Percentiles rank a stretch among this genome's conserved stretches.
phyloP scores from a whole-genome alignment of 2,329 filamentous ascomycete genomes.

The Hypoxylon sp. region DNA sequence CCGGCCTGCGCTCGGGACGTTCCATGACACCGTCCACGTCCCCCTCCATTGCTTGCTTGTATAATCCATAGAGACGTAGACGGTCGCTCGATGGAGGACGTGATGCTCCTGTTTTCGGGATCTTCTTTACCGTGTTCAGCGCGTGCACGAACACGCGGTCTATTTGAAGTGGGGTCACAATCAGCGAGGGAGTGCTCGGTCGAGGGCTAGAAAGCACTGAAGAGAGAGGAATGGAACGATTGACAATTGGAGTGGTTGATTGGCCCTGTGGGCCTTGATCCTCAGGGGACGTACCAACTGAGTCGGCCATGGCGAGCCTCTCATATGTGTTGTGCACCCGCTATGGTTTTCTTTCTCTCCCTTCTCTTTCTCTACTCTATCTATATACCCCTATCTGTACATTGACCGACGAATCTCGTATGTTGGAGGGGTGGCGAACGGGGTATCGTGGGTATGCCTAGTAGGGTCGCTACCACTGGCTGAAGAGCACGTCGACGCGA shows the following conservation, averaged over 20 bases:
- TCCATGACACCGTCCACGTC: slow-evolving; percentile 96
- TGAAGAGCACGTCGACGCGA: slow-evolving; percentile 29
- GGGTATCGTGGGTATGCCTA: slow-evolving; percentile 28
- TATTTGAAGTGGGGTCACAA: slow-evolving; percentile 56
- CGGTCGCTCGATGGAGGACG: slow-evolving; percentile 89
- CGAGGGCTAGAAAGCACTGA: slow-evolving; percentile 30
- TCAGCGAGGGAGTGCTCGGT: slow-evolving; percentile 28
- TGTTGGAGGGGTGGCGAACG: slow-evolving; percentile 31
- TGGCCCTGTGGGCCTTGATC: slow-evolving; percentile 41
- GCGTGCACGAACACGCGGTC: slow-evolving; percentile 99
- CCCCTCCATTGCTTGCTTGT: slow-evolving; percentile 99
- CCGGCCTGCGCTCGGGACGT: slow-evolving; percentile 72
- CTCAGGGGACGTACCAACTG: slow-evolving; percentile 61
- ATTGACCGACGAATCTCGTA: slow-evolving; percentile 29
- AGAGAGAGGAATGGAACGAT: slow-evolving; percentile 32
- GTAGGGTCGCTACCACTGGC: slow-evolving; percentile 21
- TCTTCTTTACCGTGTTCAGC: slow-evolving; percentile 98
- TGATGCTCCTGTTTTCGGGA: slow-evolving; percentile 91
- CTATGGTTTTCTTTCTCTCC: slow-evolving; percentile 16
- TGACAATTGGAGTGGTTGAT: slow-evolving; percentile 24
- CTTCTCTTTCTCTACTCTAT: slow-evolving; percentile 19
- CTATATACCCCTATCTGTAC: slow-evolving; percentile 33
- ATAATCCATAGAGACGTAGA: slow-evolving; percentile 94
- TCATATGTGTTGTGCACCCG: slow-evolving; percentile 32
- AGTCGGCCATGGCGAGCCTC: slow-evolving; percentile 62